Conservation (phyloP, 495 filamentous ascomycete genomes). For the Beverwykella pulmonaria region DNA sequence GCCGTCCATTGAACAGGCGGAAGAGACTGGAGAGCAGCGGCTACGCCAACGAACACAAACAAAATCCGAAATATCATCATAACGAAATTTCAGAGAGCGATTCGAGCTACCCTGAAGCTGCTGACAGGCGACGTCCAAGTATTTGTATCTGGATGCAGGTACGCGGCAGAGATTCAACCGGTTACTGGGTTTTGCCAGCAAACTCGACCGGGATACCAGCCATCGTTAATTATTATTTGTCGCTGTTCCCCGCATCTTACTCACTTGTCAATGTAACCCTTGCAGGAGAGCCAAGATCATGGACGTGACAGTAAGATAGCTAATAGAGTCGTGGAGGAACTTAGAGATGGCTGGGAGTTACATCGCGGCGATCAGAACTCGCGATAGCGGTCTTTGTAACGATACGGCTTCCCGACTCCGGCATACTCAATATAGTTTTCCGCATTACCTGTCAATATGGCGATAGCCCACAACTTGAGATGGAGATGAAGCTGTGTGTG, state of each 20-base stretch:
- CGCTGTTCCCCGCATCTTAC: slow-evolving; percentile 29
- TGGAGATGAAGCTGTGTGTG: not conserved
- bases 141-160: slow-evolving; percentile 26
- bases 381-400: not conserved
- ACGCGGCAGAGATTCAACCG: slow-evolving; percentile 3
- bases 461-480: not conserved
- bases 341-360: slow-evolving; percentile 7
- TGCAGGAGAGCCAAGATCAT: not conserved
- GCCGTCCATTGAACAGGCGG: slow-evolving; percentile 32
- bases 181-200: not conserved
- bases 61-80: slow-evolving; percentile 10
- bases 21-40: slow-evolving; percentile 21
- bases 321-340: not conserved
- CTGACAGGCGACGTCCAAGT: not conserved
- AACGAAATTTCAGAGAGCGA: not conserved
- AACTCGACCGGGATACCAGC: slow-evolving; percentile 9
- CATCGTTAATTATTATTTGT: slow-evolving; percentile 29
- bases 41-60: slow-evolving; percentile 5
- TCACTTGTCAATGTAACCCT: slow-evolving; percentile 24
- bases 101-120: not conserved
- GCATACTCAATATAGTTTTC: not conserved
- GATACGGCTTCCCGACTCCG: not conserved
- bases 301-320: not conserved
- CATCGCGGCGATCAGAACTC: slow-evolving; percentile 2
- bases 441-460: no score